Percentiles rank a stretch among this genome's conserved stretches.
Evolutionary conservation across 2,329 filamentous ascomycete species (phyloP).

Genomic region (Didymella pomorum): DNA sequence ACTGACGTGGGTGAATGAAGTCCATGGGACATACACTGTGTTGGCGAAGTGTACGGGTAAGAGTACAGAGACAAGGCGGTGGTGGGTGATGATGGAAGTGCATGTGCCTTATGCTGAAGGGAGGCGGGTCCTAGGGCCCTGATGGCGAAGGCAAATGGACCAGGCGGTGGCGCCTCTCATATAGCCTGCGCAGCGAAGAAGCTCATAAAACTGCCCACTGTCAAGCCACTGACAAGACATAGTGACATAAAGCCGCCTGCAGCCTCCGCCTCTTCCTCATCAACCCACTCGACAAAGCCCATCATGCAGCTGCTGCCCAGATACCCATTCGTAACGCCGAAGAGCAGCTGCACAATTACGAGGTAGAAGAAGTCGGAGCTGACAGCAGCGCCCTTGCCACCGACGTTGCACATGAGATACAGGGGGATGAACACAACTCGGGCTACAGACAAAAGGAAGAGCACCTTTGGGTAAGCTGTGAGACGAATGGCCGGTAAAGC

Average conservation of each 20-base stretch:
- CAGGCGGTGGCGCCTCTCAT: not conserved
- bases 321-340: slow-evolving; percentile 87
- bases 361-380: slow-evolving; percentile 89
- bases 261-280: slow-evolving; percentile 82
- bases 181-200: slow-evolving; percentile 58
- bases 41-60: not conserved
- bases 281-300: slow-evolving; percentile 82
- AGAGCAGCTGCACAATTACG: slow-evolving; percentile 79
- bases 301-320: slow-evolving; percentile 91
- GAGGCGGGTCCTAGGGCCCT: too few relatives aligned
- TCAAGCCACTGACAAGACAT: slow-evolving; percentile 83
- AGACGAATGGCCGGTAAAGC: slow-evolving; percentile 63
- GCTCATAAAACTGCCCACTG: slow-evolving; percentile 86
- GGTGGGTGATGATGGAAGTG: not conserved
- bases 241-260: slow-evolving; percentile 94
- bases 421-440: slow-evolving; percentile 79
- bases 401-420: slow-evolving; percentile 89
- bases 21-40: not conserved
- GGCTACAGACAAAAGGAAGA: slow-evolving; percentile 73
- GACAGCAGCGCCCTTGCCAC: slow-evolving; percentile 72
- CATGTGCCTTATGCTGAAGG: not conserved
- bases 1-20: not conserved
- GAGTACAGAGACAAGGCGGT: not conserved
- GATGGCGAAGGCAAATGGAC: too few relatives aligned
- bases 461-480: slow-evolving; percentile 67